These are phyloP conservation scores for Phytophthora sp. DNA, from an alignment of 352 stramenopile genomes.

Conservation along the genomic window DNA sequence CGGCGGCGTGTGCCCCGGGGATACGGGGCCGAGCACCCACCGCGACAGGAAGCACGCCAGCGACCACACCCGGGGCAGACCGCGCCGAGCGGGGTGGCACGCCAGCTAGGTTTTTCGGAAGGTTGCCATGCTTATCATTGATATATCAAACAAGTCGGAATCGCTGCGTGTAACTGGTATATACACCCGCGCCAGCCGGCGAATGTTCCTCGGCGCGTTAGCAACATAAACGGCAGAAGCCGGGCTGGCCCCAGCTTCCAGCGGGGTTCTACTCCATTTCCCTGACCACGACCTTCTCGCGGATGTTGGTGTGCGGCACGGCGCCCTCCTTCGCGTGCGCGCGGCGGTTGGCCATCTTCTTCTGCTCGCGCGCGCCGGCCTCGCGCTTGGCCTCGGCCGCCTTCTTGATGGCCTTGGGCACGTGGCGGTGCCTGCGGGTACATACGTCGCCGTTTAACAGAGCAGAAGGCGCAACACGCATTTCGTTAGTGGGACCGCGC, in stretches of 20 bases:
- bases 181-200: slow-evolving; percentile 20
- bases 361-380: slow-evolving; percentile 74
- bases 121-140: slow-evolving; percentile 27
- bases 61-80: slow-evolving; percentile 10
- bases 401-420: slow-evolving; percentile 99
- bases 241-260: slow-evolving; percentile 14
- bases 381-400: slow-evolving; percentile 90
- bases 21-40: no score
- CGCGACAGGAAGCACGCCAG: slow-evolving; percentile 34
- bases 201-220: slow-evolving; percentile 35
- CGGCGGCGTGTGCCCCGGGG: no score
- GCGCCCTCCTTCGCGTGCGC: slow-evolving; percentile 80
- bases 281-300: slow-evolving; percentile 77
- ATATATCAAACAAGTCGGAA: slow-evolving; percentile 32
- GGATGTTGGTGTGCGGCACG: slow-evolving; percentile 75
- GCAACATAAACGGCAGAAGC: slow-evolving; percentile 22
- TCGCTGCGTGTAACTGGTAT: slow-evolving; percentile 8
- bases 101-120: slow-evolving; percentile 27
- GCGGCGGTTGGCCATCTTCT: slow-evolving; percentile 87
- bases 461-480: slow-evolving; percentile 17
- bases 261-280: slow-evolving; percentile 75
- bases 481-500: slow-evolving; percentile 18
- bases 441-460: slow-evolving; percentile 20
- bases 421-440: slow-evolving; percentile 88
- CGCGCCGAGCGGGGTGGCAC: slow-evolving; percentile 13